Percentiles rank a stretch among this genome's conserved stretches.
Conservation (phyloP, 176 grass and related monocot species). For the Chloris gayana region DNA sequence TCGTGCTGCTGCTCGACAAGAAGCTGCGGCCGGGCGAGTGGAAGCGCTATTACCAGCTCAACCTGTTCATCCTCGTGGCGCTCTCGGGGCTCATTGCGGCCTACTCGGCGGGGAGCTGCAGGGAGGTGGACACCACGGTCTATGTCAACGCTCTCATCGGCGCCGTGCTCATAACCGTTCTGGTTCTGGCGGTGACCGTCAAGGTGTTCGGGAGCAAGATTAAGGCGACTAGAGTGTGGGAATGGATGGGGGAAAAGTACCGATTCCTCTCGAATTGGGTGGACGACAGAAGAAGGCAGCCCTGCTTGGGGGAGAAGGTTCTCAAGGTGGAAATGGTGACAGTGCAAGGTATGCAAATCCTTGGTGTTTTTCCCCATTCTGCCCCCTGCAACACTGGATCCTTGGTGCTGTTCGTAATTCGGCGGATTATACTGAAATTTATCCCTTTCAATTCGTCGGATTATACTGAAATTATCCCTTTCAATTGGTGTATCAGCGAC, state of each 20-base stretch:
- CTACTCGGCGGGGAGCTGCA: not conserved
- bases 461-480: too few species aligned
- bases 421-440: too few species aligned
- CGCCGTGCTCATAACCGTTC: not conserved
- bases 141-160: not conserved
- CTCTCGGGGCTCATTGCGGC: constrained; percentile 14
- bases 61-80: not conserved
- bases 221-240: not conserved
- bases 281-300: not conserved
- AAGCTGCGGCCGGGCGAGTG: not conserved
- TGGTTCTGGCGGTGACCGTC: not conserved
- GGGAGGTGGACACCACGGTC: not conserved
- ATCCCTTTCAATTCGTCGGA: too few species aligned
- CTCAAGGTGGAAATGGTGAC: not conserved
- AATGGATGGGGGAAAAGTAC: too few species aligned
- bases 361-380: not conserved
- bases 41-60: not conserved
- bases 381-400: too few species aligned
- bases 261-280: not conserved
- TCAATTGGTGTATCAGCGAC: not conserved
- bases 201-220: fast-evolving
- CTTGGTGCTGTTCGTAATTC: too few species aligned
- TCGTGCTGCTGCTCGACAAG: constrained; percentile 31
- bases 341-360: not conserved
- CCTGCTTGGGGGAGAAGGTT: not conserved